These are phyloP conservation scores for Neolentinus lepideus DNA, from an alignment of 1,284 basidiomycete genomes.

Conservation along the genomic window DNA sequence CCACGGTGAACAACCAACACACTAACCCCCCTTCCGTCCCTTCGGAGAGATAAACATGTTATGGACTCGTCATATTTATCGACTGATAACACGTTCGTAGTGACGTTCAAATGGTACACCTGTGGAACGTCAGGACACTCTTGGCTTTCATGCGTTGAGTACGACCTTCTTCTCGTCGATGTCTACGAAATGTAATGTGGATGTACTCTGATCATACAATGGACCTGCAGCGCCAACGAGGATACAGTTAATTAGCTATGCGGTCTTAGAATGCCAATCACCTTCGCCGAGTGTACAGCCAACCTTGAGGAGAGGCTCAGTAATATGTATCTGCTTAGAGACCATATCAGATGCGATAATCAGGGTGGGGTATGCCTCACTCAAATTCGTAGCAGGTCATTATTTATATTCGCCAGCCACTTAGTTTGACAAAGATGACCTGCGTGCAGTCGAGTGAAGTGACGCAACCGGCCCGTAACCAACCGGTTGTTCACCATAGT, in stretches of 20 bases:
- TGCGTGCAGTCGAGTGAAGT: not conserved
- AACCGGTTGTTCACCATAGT: not conserved
- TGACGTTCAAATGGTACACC: constrained; percentile 48
- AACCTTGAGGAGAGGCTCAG: constrained; percentile 43
- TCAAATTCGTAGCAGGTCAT: not conserved
- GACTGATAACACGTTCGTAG: constrained; percentile 28
- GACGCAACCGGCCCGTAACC: not conserved
- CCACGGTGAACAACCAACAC: not conserved
- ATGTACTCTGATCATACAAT: constrained; percentile 46
- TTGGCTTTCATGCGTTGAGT: not conserved
- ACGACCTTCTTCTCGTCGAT: constrained; percentile 49
- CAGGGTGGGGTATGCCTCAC: constrained; percentile 4
- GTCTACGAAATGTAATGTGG: constrained; percentile 59
- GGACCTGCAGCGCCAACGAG: constrained; percentile 35
- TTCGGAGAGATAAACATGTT: constrained; percentile 46
- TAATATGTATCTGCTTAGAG: constrained; percentile 19
- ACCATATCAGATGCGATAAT: constrained; percentile 4
- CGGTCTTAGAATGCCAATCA: constrained; percentile 16
- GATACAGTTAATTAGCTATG: constrained; percentile 3
- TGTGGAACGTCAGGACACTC: constrained; percentile 15
- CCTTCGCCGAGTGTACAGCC: constrained; percentile 64
- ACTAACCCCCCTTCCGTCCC: constrained; percentile 37
- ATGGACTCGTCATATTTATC: constrained; percentile 46
- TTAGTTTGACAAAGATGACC: not conserved
- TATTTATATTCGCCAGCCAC: not conserved